Percentiles rank a stretch among this genome's conserved stretches.
phyloP scores from a whole-genome alignment of 1,284 basidiomycete genomes.

The Stygiomarasmius scandens region DNA sequence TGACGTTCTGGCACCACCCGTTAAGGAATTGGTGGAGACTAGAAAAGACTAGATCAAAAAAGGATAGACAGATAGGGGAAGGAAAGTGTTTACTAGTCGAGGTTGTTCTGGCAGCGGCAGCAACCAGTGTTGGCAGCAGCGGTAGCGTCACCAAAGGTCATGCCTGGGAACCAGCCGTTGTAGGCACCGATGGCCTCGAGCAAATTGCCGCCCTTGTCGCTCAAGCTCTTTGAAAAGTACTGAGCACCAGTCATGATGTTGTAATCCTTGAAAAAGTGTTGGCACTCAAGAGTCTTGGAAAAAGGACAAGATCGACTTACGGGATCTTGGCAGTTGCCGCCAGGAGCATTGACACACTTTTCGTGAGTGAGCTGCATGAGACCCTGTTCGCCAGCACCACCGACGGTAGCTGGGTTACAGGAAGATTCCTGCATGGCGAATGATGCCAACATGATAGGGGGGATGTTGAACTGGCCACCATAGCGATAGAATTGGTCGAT shows the following conservation, averaged over 20 bases:
- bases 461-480: slow-evolving; percentile 55
- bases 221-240: slow-evolving; percentile 61
- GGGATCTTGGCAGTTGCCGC: slow-evolving; percentile 66
- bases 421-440: slow-evolving; percentile 82
- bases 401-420: slow-evolving; percentile 72
- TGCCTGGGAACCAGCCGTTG: slow-evolving; percentile 73
- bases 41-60: background rate
- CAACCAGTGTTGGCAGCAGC: slow-evolving; percentile 53
- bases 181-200: slow-evolving; percentile 70
- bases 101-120: slow-evolving; percentile 79
- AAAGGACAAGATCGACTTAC: slow-evolving; percentile 39
- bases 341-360: slow-evolving; percentile 73
- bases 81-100: slow-evolving; percentile 60
- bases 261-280: slow-evolving; percentile 50
- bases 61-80: background rate
- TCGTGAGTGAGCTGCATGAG: slow-evolving; percentile 84
- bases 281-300: background rate
- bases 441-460: slow-evolving; percentile 77
- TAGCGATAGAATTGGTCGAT: slow-evolving; percentile 65
- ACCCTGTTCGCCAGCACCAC: slow-evolving; percentile 82
- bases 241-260: slow-evolving; percentile 67
- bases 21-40: slow-evolving; percentile 81
- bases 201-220: slow-evolving; percentile 58
- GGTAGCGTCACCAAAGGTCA: slow-evolving; percentile 66
- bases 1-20: slow-evolving; percentile 73